Conservation (phyloP, 2,329 filamentous ascomycete genomes). For the Cercospora sesami region DNA sequence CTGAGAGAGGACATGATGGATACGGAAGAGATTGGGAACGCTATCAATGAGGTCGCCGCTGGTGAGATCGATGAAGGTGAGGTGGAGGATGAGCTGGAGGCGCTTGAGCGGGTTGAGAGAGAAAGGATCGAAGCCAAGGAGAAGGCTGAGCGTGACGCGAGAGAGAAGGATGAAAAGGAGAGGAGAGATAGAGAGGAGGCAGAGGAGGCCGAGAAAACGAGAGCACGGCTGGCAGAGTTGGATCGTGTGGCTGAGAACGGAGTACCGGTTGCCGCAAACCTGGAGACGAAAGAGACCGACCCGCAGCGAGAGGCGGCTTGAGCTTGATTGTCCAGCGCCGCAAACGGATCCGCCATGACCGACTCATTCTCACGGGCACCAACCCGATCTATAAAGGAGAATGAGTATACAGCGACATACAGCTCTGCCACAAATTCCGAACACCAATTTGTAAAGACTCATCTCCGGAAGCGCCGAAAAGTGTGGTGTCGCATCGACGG, state of each 20-base stretch:
- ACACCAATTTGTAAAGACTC: background rate
- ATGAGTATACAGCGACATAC: background rate
- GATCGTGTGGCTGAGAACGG: conserved; percentile 15
- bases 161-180: conserved; percentile 39
- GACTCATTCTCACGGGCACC: background rate
- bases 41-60: conserved; percentile 63
- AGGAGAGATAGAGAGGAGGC: conserved; percentile 56
- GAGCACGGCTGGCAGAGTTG: conserved; percentile 39
- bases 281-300: background rate
- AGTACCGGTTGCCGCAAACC: background rate
- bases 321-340: background rate
- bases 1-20: conserved; percentile 76
- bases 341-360: background rate
- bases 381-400: background rate
- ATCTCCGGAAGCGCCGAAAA: background rate
- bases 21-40: conserved; percentile 76
- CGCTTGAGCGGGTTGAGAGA: conserved; percentile 58
- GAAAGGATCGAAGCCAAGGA: conserved; percentile 66
- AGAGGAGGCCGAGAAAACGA: conserved; percentile 49
- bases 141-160: conserved; percentile 63
- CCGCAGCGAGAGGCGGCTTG: background rate
- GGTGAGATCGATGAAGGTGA: conserved; percentile 71
- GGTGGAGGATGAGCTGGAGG: conserved; percentile 83
- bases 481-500: background rate
- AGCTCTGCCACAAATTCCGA: background rate